Base-by-base conservation (phyloP, 108 stramenopile genomes). In the Fistulifera solaris region DNA sequence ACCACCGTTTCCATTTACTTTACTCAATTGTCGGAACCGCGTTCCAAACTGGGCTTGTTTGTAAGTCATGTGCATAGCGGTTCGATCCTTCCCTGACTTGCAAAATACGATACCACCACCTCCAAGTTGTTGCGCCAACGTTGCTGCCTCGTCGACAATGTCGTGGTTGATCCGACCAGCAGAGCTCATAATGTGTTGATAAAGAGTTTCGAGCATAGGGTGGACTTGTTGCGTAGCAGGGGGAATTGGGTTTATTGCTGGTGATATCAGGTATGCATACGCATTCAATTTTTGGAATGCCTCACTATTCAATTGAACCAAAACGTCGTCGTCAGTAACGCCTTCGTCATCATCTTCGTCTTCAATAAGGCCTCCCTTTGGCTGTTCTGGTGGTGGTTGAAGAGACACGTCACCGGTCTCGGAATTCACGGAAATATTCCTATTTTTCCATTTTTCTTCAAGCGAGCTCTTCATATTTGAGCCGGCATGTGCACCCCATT, bases 51-150 rank as follows among this genome's bases (percentile, higher is more conserved):
- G 83, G 25, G 86, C 84, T 58, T 90, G 82, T 59, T 92, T 87
- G 60, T 83, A 86, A 16, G 89, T 92, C n/a, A 89, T 80, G 46
- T 87, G 87, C 95, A 96, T 96, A 18, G 86, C 87, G 16, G 95
- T 94, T 22, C 95, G 77, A 68, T 96, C 95, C 59, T 96, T 96
- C 22, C 89, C 95, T 52, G 77, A 80, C 59, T 96, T 96, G 72
- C 95, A 96, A 70, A 87, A 92, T 2, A 87, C 78, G 40, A 75
- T 58, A 40, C 72, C 68, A 0, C 90, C 87, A 40, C 90, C 93
- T 21, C 88, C 82, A 22, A 96, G 45, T 52, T 65, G 72, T 43
- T 85, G 82, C 10, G 77, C 72, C 22, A 72, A 56, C 4, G 73
- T 69, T 12, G 82, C 87, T n/a, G 87, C 83, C 25, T 77, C 75